These are phyloP conservation scores for Pelagophyceae sp. DNA, from an alignment of 352 stramenopile species.

Conservation along the genomic window DNA sequence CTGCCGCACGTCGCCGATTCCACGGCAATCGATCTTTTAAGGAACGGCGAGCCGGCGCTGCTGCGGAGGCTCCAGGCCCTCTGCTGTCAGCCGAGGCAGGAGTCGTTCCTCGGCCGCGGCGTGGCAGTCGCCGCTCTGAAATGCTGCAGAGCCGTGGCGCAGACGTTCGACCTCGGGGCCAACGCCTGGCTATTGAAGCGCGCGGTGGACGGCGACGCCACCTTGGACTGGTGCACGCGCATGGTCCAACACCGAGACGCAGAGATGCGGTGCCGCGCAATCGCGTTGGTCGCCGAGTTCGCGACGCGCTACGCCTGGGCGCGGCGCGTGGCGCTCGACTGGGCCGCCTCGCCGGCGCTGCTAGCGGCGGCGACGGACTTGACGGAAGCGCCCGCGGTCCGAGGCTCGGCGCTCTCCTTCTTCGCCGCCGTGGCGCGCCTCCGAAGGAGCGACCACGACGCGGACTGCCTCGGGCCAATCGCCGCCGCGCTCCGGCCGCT, in stretches of 20 bases:
- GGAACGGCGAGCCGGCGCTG: neutral
- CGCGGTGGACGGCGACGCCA: neutral
- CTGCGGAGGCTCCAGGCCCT: neutral
- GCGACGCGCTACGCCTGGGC: neutral
- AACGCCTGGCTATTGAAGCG: neutral
- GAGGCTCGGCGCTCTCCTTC: neutral
- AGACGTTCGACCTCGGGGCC: neutral
- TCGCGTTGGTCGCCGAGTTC: neutral
- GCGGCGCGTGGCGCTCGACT: neutral
- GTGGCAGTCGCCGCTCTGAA: neutral
- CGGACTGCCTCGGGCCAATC: neutral
- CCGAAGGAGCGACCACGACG: neutral
- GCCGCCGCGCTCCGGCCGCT: neutral
- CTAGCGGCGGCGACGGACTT: neutral
- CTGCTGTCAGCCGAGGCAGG: no score
- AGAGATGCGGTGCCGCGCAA: neutral
- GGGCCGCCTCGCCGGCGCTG: neutral
- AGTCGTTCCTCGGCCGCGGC: neutral
- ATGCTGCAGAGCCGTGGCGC: neutral
- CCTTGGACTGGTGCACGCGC: neutral
- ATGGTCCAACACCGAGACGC: neutral
- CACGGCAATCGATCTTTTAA: neutral
- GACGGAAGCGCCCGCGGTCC: neutral
- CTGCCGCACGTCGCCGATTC: neutral
- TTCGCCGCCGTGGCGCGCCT: neutral